A percentile compares a stretch with the other conserved stretches of the same genome.
These are phyloP conservation scores for Penicillium turbatum DNA, from an alignment of 495 filamentous ascomycete genomes.

Conservation along the genomic window DNA sequence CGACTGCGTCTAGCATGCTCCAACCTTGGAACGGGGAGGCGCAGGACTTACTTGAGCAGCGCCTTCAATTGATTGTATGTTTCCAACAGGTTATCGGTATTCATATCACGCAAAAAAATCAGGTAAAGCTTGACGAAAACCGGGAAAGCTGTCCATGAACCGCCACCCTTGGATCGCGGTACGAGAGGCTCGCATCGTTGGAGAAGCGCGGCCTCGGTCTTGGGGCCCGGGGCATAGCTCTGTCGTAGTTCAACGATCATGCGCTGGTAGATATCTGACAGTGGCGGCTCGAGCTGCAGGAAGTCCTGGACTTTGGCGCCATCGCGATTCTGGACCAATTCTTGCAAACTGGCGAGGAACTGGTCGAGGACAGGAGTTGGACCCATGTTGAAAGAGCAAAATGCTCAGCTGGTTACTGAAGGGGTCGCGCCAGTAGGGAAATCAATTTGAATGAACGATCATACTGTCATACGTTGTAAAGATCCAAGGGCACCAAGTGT, in stretches of 20 bases:
- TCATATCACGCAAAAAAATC: constrained; percentile 70
- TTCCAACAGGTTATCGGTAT: constrained; percentile 66
- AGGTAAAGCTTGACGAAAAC: constrained; percentile 77
- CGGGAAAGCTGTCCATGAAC: constrained; percentile 69
- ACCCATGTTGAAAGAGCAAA: constrained; percentile 19
- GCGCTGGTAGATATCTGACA: constrained; percentile 59
- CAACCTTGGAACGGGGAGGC: too few species aligned
- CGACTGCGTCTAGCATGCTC: neutral
- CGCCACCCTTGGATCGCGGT: constrained; percentile 55
- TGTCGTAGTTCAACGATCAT: constrained; percentile 63
- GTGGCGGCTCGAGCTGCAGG: constrained; percentile 61
- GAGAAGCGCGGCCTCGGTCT: constrained; percentile 51
- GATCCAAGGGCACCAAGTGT: neutral
- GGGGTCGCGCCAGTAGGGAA: neutral
- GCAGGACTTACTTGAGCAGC: constrained; percentile 59
- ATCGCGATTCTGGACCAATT: constrained; percentile 51
- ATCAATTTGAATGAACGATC: neutral
- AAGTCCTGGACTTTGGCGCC: constrained; percentile 52
- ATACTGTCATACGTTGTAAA: neutral
- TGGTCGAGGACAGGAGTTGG: constrained; percentile 48
- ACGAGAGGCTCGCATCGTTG: constrained; percentile 53
- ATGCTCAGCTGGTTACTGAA: neutral
- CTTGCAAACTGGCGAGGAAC: constrained; percentile 52
- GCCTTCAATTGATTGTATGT: constrained; percentile 70
- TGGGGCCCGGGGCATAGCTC: constrained; percentile 47